Evolutionary conservation across 2,329 filamentous ascomycete genomes (phyloP), one percentile per base, ranked within the genome.

Genomic region (Nannizziopsis arthrosporioides): DNA sequence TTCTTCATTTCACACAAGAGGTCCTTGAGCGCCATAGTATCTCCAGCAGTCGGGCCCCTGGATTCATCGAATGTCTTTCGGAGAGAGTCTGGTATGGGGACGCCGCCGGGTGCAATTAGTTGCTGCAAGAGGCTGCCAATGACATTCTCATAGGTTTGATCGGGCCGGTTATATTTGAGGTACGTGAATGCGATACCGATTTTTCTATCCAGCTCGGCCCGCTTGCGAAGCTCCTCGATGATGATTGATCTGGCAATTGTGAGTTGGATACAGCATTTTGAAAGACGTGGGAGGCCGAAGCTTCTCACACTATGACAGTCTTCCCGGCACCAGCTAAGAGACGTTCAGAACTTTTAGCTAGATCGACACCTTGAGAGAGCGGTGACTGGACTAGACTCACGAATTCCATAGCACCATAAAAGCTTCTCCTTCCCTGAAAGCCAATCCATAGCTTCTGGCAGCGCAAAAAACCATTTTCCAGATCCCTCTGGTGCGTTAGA

Each of bases 181-280:
- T 47, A 52, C 5, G 50, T 1, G 31, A 38, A 47, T 2, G 47
- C 47, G 10, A 50, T 43, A 9, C 17, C 47, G 30, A 47, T 27
- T 47, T 32, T 15, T 42, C 35, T 17, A 49, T 34, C 19, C 17
- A 37, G 10, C 10, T 15, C 7, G n/a, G 19, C 14, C 11, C 41
- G 14, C 36, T 38, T 15, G 19, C 39, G 42, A 50, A 48, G 47
- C 17, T 51, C 12, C 12, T 55, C 36, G 15, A 57, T 45, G 1
- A 54, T 50, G 12, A 51, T 51, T 1, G 54, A 34, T 4, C 49
- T 35, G 5, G 53, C 11, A 2, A 55, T 49, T 14, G 48, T 56
- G 22, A 27, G 22, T 27, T 27, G 7, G 22, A 27, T 27, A 27
- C 22, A 27, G 3, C 22, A 3, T 27, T 7, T 4, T 27, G 3